Evolutionary conservation across 805 yeast species (phyloP).

Genomic region (Candida xyloterini): DNA sequence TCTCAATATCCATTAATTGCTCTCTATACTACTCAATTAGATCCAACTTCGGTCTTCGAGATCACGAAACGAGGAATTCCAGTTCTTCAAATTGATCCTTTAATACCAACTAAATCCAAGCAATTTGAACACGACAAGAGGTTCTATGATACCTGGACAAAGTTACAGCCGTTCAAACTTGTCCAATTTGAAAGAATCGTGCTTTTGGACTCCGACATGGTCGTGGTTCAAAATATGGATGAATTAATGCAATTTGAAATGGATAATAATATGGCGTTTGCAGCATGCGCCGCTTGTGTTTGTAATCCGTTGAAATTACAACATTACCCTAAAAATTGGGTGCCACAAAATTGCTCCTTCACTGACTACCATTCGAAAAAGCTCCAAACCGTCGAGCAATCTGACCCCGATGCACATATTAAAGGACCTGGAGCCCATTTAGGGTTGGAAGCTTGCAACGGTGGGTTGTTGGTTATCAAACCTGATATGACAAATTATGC

Average conservation of each 20-base stretch:
- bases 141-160: slow-evolving; percentile 62
- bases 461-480: slow-evolving; percentile 53
- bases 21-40: slow-evolving; percentile 48
- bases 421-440: slow-evolving; percentile 41
- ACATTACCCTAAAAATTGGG: slow-evolving; percentile 57
- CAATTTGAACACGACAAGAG: slow-evolving; percentile 50
- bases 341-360: slow-evolving; percentile 48
- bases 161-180: slow-evolving; percentile 52
- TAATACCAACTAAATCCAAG: slow-evolving; percentile 42
- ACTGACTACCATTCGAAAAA: slow-evolving; percentile 35
- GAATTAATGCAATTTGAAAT: slow-evolving; percentile 51
- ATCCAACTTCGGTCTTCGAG: slow-evolving; percentile 37
- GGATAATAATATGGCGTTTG: slow-evolving; percentile 39
- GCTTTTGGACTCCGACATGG: slow-evolving; percentile 60
- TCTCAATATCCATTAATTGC: slow-evolving; percentile 52
- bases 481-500: slow-evolving; percentile 40
- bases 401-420: slow-evolving; percentile 17
- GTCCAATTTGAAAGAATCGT: slow-evolving; percentile 51
- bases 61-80: slow-evolving; percentile 41
- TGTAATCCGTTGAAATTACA: slow-evolving; percentile 53
- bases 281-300: slow-evolving; percentile 60
- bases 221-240: slow-evolving; percentile 55
- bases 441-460: slow-evolving; percentile 52
- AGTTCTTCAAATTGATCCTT: slow-evolving; percentile 38
- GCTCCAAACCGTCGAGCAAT: slow-evolving; percentile 7